Conservation (phyloP, 2,329 filamentous ascomycete species). For the Fusarium sp. region DNA sequence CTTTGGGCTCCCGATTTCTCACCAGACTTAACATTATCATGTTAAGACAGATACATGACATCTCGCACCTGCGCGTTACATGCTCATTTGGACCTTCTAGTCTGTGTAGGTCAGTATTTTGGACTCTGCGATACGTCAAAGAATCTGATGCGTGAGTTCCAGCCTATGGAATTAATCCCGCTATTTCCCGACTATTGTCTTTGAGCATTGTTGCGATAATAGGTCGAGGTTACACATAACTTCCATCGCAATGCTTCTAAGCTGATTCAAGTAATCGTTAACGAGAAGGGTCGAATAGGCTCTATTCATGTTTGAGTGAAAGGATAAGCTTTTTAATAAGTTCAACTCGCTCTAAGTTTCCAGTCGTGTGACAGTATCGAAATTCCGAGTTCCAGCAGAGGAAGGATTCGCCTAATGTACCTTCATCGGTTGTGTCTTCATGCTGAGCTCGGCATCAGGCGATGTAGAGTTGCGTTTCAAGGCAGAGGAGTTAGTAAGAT, state of each 20-base stretch:
- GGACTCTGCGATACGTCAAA: not conserved
- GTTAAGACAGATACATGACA: not conserved
- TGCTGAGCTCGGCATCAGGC: not conserved
- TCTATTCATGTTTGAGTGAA: not conserved
- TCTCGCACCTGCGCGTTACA: accelerated
- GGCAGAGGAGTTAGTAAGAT: not conserved
- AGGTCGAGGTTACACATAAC: not conserved
- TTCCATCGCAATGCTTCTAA: not conserved
- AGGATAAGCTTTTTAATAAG: not conserved
- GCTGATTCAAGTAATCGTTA: accelerated
- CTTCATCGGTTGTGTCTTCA: not conserved
- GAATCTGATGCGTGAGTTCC: accelerated
- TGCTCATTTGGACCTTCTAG: too few relatives aligned
- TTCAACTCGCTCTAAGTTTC: not conserved
- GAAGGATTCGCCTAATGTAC: not conserved
- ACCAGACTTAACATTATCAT: not conserved
- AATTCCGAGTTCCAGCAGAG: not conserved
- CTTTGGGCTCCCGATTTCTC: not conserved
- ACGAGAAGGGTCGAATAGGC: not conserved
- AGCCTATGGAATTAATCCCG: accelerated
- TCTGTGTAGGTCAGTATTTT: not conserved
- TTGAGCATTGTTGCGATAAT: not conserved
- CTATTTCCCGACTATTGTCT: not conserved
- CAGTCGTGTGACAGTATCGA: not conserved
- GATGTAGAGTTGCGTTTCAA: not conserved